These are phyloP conservation scores for Paramecium sexaurelia DNA, from an alignment of 73 alveolate species.

Conservation along the genomic window DNA sequence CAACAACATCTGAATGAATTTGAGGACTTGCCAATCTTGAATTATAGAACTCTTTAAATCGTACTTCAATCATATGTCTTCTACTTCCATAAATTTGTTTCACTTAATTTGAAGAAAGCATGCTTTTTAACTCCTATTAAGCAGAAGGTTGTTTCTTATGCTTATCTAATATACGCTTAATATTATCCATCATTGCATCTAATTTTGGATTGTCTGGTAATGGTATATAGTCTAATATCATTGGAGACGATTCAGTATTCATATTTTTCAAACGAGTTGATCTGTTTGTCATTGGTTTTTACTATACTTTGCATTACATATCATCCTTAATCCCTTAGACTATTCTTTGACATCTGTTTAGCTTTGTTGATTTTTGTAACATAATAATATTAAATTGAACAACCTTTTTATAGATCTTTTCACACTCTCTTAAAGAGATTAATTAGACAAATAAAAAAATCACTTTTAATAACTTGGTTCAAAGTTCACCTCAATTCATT, in stretches of 20 bases:
- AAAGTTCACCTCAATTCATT: background rate
- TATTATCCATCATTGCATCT: conserved; percentile 37
- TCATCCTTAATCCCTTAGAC: background rate
- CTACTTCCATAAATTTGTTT: conserved; percentile 27
- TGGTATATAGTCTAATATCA: background rate
- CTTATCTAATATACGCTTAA: conserved; percentile 10
- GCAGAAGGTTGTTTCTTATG: background rate
- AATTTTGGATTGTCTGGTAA: background rate
- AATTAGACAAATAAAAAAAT: conserved; percentile 67
- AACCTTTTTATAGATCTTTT: background rate
- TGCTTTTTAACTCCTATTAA: background rate
- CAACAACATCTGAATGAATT: background rate
- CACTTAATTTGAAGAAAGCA: background rate
- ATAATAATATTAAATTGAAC: background rate
- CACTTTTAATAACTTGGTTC: background rate
- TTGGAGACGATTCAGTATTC: background rate
- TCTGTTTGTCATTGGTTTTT: background rate
- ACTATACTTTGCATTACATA: background rate
- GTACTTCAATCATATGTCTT: conserved; percentile 41
- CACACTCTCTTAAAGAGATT: conserved; percentile 69
- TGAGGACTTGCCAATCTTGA: conserved; percentile 20
- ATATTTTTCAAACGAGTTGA: background rate
- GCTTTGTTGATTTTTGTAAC: conserved; percentile 20
- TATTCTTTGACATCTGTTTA: background rate
- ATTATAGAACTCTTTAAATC: conserved; percentile 23